Base-by-base conservation (phyloP, 495 filamentous ascomycete genomes). In the Penicillium daleae region DNA sequence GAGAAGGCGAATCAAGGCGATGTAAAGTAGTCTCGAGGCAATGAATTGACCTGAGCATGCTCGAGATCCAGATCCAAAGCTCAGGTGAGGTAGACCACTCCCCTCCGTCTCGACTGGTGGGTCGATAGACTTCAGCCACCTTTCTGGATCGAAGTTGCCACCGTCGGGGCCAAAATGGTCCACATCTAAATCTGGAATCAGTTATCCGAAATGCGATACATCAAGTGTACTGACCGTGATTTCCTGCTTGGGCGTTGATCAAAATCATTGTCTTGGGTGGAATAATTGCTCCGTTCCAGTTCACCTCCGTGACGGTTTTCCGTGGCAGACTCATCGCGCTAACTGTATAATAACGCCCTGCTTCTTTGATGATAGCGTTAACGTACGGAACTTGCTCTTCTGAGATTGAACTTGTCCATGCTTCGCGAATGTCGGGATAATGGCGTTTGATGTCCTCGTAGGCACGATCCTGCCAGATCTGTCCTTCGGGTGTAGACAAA, bases 201-300 rank as follows among this genome's bases (percentile, higher is more conserved):
- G 22, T 3, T 9, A 21, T 24, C 6, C 15, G 12, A 51, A 44
- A 15, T 32, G 51, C 12, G 26, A 51, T 13, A n/a, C 6, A 10
- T 21, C 0, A 19, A 17, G 33, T 37, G 1, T 15, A 63, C 74
- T 67, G 65, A 85, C 83, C 83, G 57, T 85, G 84, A 59, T 86
- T 86, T 0, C 78, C 83, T 13, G 83, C 84, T 56, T 86, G 84
- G 0, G 82, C 81, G 58, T 86, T 86, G 57, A 86, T 83, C 56
- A 85, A 68, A 12, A 86, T 72, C 81, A 85, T 85, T 0, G 82
- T 86, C 59, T 79, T 79, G 0, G 78, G 68, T 0, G 84, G 84
- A 33, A 86, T 85, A n/a, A 76, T 77, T 12, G 81, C 81, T 8
- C 81, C 83, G 52, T 84, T 77, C 82, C 83, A 86, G 6, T 80